phyloP scores from a whole-genome alignment of 2,329 filamentous ascomycete genomes.

The Neonectria ditissima region DNA sequence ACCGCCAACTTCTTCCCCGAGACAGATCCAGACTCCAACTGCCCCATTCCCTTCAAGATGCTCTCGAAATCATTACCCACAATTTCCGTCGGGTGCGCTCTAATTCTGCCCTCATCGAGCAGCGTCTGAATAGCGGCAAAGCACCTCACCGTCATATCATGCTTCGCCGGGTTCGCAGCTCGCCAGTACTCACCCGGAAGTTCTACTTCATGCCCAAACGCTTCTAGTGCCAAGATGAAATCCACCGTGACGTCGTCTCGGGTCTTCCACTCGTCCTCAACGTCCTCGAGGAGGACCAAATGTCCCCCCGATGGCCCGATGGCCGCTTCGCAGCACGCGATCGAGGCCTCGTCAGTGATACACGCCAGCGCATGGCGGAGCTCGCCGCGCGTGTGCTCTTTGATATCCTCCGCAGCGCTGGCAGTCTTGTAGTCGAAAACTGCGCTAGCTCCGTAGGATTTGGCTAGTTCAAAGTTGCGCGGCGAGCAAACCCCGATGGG shows the following conservation, averaged over 20 bases:
- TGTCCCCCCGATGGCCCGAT: not conserved
- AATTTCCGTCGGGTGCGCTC: not conserved
- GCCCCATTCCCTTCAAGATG: not conserved
- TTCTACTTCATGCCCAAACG: not conserved
- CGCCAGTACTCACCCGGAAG: not conserved
- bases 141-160: not conserved
- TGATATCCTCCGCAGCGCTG: not conserved
- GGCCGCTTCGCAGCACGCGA: not conserved
- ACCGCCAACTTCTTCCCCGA: not conserved
- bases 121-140: not conserved
- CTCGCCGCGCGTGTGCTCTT: not conserved
- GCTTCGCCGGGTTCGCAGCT: not conserved
- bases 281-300: not conserved
- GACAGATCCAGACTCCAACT: not conserved
- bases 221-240: not conserved
- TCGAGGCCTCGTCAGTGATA: not conserved
- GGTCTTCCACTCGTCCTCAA: conserved; percentile 1
- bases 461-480: not conserved
- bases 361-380: not conserved
- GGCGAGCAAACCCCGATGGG: not conserved
- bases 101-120: not conserved
- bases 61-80: not conserved
- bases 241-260: not conserved
- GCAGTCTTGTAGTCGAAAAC: conserved; percentile 1
- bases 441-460: not conserved